A percentile compares a stretch with the other conserved stretches of the same genome.
Conservation (phyloP, 257 asterid genomes). For the Misopates orontium region DNA sequence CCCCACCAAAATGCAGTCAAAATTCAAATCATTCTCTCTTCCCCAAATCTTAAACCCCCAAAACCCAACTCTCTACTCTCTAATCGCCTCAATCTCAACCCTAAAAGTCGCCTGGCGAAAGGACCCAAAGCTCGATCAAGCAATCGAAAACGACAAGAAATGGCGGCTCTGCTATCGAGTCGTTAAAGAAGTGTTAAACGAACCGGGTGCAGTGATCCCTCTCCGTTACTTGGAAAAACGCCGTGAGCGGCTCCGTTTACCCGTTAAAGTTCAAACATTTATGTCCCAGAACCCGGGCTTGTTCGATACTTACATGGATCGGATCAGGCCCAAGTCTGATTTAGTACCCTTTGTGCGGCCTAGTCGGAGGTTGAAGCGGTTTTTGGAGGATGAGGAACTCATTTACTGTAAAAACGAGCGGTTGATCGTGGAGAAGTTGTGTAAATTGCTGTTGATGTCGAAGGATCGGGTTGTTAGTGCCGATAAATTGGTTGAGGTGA, state of each 20-base stretch:
- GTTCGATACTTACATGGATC: conserved; percentile 58
- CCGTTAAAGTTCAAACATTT: conserved; percentile 45
- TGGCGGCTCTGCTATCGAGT: conserved; percentile 80
- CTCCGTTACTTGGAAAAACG: conserved; percentile 75
- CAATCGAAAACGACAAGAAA: conserved; percentile 77
- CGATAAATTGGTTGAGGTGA: conserved; percentile 75
- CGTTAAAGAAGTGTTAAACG: conserved; percentile 81
- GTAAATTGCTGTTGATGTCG: conserved; percentile 86
- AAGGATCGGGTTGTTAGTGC: conserved; percentile 60
- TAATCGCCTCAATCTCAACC: conserved; percentile 65
- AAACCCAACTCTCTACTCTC: background rate
- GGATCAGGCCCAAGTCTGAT: conserved; percentile 71
- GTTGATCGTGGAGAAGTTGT: conserved; percentile 61
- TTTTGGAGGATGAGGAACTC: conserved; percentile 59
- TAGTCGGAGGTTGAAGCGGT: conserved; percentile 51
- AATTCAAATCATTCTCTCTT: conserved; percentile 10
- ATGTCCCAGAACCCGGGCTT: conserved; percentile 67
- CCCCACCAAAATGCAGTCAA: conserved; percentile 33
- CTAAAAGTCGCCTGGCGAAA: conserved; percentile 79
- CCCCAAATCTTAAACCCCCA: conserved; percentile 10
- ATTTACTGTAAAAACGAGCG: conserved; percentile 54
- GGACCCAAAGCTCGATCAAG: conserved; percentile 79
- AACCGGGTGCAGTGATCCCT: conserved; percentile 83
- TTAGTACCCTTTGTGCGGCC: conserved; percentile 58
- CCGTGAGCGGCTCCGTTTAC: conserved; percentile 70